A percentile compares a stretch with the other conserved stretches of the same genome.
phyloP scores from a whole-genome alignment of 139 green algal species.

The Microglena sp. region DNA sequence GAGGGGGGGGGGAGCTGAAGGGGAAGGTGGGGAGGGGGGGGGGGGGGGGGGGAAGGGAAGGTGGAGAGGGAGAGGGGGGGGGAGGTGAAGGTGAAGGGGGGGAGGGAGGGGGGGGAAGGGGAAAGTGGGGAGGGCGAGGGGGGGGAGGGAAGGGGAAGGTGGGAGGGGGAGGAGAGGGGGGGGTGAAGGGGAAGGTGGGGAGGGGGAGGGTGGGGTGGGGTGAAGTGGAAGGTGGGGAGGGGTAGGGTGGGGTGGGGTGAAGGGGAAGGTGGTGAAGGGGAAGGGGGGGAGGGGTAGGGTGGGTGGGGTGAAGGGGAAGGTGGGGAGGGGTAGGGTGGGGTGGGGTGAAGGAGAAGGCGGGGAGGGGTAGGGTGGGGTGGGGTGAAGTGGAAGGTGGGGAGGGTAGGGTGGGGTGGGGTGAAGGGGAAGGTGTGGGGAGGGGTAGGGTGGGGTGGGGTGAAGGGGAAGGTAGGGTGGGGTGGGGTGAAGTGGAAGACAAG shows the following conservation, averaged over 20 bases:
- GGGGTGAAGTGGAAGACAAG: too few relatives aligned
- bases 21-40: neutral
- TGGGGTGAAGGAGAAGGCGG: neutral
- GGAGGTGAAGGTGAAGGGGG: neutral
- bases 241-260: neutral
- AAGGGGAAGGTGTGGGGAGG: too few relatives aligned
- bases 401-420: neutral
- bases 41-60: neutral
- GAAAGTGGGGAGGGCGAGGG: neutral
- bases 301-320: neutral
- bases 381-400: neutral
- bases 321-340: too few relatives aligned
- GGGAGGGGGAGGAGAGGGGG: neutral
- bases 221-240: neutral
- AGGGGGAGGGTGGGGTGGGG: too few relatives aligned
- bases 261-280: neutral
- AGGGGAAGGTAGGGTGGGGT: too few relatives aligned
- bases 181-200: neutral
- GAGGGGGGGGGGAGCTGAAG: neutral
- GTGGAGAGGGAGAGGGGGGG: constrained; percentile 23
- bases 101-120: neutral
- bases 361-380: neutral
- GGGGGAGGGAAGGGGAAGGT: neutral
- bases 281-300: neutral
- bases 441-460: too few relatives aligned